phyloP scores from a whole-genome alignment of 495 filamentous ascomycete genomes.

The Penicillium paradoxum region DNA sequence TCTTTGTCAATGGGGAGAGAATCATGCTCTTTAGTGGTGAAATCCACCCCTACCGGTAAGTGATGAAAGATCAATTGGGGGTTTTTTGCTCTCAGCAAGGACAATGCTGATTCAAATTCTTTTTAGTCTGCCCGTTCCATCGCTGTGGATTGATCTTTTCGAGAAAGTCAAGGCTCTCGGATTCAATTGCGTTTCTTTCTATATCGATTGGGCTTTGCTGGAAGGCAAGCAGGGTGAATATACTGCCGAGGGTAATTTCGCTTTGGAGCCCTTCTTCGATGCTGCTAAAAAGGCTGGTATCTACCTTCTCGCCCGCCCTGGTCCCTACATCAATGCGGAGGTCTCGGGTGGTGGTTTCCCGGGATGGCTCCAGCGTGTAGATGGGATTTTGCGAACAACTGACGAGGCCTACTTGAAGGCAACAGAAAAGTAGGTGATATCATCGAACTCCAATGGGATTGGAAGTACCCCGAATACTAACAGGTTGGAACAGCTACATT shows the following conservation, averaged over 20 bases:
- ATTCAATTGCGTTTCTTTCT: constrained; percentile 73
- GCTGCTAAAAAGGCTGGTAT: constrained; percentile 64
- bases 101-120: not conserved
- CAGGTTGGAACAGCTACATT: constrained; percentile 22
- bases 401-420: constrained; percentile 58
- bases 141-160: constrained; percentile 69
- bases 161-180: constrained; percentile 76
- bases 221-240: constrained; percentile 70
- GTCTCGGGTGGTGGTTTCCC: constrained; percentile 59
- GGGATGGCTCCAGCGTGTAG: constrained; percentile 61
- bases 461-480: constrained; percentile 1
- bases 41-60: constrained; percentile 61
- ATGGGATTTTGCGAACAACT: constrained; percentile 54
- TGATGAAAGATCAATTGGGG: too few species aligned
- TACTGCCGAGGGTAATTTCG: constrained; percentile 64
- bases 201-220: constrained; percentile 73
- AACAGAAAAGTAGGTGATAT: constrained; percentile 49
- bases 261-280: constrained; percentile 64
- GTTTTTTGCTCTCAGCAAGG: not conserved
- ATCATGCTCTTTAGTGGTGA: constrained; percentile 71
- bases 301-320: constrained; percentile 71
- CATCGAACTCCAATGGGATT: not conserved
- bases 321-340: constrained; percentile 66
- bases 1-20: constrained; percentile 67
- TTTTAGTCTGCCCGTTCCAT: constrained; percentile 61